A percentile compares a stretch with the other conserved stretches of the same genome.
Conservation (phyloP, 2,329 filamentous ascomycete species). For the Neonectria coccinea region DNA sequence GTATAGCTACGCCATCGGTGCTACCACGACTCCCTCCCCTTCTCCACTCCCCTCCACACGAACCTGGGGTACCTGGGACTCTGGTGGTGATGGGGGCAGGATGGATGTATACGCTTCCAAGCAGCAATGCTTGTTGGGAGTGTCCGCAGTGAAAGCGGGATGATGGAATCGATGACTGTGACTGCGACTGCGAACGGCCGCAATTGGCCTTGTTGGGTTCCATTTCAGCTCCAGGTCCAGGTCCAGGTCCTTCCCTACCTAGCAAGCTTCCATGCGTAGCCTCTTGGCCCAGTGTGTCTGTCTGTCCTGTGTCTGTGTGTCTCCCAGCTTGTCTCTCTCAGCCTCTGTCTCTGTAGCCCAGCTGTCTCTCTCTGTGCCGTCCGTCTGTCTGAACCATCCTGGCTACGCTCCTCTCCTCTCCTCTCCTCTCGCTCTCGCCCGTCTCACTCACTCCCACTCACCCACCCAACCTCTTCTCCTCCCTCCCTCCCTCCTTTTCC, state of each 20-base stretch:
- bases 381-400: background rate
- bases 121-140: constrained; percentile 19
- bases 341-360: background rate
- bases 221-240: constrained; percentile 2
- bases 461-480: background rate
- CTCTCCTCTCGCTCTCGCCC: constrained; percentile 17
- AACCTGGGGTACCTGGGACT: constrained; percentile 4
- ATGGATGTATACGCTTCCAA: constrained; percentile 1
- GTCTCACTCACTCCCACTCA: background rate
- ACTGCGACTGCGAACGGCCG: constrained; percentile 5
- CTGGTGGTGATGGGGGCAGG: background rate
- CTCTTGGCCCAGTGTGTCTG: background rate
- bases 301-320: constrained; percentile 4
- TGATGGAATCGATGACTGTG: constrained; percentile 26
- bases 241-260: background rate
- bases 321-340: constrained; percentile 5
- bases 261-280: constrained; percentile 1
- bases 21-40: background rate
- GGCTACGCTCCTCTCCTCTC: constrained; percentile 12
- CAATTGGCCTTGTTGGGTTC: constrained; percentile 14
- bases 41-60: background rate
- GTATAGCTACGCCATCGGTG: background rate
- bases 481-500: constrained; percentile 13
- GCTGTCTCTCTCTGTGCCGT: constrained; percentile 11
- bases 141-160: constrained; percentile 25